Conservation (phyloP, 2,329 filamentous ascomycete genomes). For the Juglanconis juglandina region DNA sequence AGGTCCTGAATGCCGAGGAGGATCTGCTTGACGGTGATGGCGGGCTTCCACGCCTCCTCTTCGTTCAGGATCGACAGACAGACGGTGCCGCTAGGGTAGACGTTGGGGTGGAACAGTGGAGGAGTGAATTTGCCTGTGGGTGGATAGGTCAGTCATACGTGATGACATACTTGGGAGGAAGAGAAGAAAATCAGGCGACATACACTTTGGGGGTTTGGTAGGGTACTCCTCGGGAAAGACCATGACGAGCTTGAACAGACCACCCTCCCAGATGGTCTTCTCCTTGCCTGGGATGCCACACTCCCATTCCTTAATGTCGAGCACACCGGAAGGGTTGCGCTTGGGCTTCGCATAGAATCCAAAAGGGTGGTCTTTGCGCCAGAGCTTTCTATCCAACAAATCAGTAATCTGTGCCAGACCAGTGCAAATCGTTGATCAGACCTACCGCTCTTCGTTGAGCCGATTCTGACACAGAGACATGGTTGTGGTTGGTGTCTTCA, state of each 20-base stretch:
- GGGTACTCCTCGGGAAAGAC: slow-evolving; percentile 96
- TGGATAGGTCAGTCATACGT: not conserved
- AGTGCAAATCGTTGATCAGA: slow-evolving; percentile 15
- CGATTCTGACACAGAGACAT: slow-evolving; percentile 91
- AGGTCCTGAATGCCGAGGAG: slow-evolving; percentile 93
- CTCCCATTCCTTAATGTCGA: slow-evolving; percentile 95
- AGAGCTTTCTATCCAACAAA: slow-evolving; percentile 72
- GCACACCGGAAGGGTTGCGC: slow-evolving; percentile 72
- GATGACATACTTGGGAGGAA: not conserved
- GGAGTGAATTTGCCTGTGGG: slow-evolving; percentile 86
- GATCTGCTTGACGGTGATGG: slow-evolving; percentile 98
- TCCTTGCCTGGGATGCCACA: slow-evolving; percentile 95
- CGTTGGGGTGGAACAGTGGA: slow-evolving; percentile 95
- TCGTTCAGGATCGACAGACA: slow-evolving; percentile 97
- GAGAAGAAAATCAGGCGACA: slow-evolving; percentile 31
- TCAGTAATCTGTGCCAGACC: not conserved
- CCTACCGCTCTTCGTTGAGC: slow-evolving; percentile 81
- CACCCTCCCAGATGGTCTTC: slow-evolving; percentile 97
- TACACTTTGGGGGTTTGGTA: slow-evolving; percentile 98
- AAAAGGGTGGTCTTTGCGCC: slow-evolving; percentile 94
- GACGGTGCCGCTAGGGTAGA: slow-evolving; percentile 96
- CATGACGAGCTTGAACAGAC: slow-evolving; percentile 90
- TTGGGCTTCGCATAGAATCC: slow-evolving; percentile 92
- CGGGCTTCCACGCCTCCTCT: slow-evolving; percentile 97
- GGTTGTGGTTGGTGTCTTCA: slow-evolving; percentile 14